Percentiles rank a stretch among this genome's conserved stretches.
These are phyloP conservation scores for Sicyos edulis DNA, from an alignment of 306 rosid genomes.

Conservation along the genomic window DNA sequence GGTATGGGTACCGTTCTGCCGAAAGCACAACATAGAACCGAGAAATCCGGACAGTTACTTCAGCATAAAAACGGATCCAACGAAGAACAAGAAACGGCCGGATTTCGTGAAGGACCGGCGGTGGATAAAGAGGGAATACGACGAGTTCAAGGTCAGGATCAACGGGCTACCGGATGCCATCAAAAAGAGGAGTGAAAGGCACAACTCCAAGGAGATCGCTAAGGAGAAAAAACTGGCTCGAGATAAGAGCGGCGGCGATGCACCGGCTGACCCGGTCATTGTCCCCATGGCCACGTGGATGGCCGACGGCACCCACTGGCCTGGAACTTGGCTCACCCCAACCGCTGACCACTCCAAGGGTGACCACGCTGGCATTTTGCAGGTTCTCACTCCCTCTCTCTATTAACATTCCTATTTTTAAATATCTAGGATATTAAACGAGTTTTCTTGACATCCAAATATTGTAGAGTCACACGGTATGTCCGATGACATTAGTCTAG, in stretches of 20 bases:
- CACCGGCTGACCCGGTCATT: constrained; percentile 28
- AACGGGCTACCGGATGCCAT: constrained; percentile 67
- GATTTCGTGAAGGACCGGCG: constrained; percentile 82
- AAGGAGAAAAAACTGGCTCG: constrained; percentile 46
- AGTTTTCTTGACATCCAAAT: too few relatives aligned
- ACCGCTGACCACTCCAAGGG: constrained; percentile 61
- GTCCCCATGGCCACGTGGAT: constrained; percentile 65
- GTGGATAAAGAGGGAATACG: constrained; percentile 89
- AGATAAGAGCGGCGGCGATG: constrained; percentile 48
- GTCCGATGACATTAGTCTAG: too few relatives aligned
- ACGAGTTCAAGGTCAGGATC: constrained; percentile 84
- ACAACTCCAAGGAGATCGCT: constrained; percentile 47
- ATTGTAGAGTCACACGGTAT: too few relatives aligned
- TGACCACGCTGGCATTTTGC: constrained; percentile 83
- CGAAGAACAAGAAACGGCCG: constrained; percentile 62
- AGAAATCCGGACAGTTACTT: constrained; percentile 82
- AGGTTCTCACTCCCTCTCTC: constrained; percentile 19
- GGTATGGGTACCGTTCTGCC: constrained; percentile 88
- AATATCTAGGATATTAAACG: too few relatives aligned
- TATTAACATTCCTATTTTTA: too few relatives aligned
- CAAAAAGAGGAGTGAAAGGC: constrained; percentile 35
- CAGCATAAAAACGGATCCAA: constrained; percentile 56
- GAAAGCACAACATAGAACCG: constrained; percentile 73
- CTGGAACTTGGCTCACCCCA: constrained; percentile 61
- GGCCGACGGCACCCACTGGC: constrained; percentile 94